Evolutionary conservation across 345 rosid species (phyloP).

Genomic region (Murraya paniculata): DNA sequence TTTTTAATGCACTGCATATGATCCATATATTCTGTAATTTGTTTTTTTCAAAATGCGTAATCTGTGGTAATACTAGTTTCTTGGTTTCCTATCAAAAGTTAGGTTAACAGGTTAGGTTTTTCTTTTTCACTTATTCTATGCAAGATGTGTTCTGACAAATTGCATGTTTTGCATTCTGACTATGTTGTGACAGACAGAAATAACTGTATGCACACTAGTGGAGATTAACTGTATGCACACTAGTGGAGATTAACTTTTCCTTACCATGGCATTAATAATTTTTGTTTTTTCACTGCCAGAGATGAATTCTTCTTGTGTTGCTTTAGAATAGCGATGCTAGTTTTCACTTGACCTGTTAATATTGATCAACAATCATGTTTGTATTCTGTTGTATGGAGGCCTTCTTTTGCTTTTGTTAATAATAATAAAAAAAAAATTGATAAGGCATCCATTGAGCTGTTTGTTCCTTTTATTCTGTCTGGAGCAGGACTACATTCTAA

Average conservation of each 20-base stretch:
- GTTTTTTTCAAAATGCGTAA: neutral
- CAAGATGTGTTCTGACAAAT: neutral
- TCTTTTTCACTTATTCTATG: neutral
- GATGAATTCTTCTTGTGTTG: neutral
- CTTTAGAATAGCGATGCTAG: neutral
- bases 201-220: neutral
- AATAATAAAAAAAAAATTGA: neutral
- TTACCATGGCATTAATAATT: neutral
- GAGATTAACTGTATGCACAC: neutral
- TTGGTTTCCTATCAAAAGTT: too few relatives aligned
- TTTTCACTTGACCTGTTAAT: neutral
- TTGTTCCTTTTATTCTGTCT: neutral
- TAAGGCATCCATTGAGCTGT: neutral
- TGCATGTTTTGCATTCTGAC: neutral
- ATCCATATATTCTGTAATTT: neutral
- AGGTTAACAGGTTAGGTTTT: too few relatives aligned
- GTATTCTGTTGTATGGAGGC: neutral
- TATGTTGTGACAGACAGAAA: neutral
- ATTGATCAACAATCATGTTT: neutral
- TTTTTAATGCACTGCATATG: neutral
- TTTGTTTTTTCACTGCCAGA: neutral
- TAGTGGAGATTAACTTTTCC: neutral
- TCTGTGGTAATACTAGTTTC: too few relatives aligned
- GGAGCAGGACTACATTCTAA: constrained; percentile 7
- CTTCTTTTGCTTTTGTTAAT: neutral